Base-by-base conservation (phyloP, 1,139 yeast species). In the Saccharomyces hybrid region DNA sequence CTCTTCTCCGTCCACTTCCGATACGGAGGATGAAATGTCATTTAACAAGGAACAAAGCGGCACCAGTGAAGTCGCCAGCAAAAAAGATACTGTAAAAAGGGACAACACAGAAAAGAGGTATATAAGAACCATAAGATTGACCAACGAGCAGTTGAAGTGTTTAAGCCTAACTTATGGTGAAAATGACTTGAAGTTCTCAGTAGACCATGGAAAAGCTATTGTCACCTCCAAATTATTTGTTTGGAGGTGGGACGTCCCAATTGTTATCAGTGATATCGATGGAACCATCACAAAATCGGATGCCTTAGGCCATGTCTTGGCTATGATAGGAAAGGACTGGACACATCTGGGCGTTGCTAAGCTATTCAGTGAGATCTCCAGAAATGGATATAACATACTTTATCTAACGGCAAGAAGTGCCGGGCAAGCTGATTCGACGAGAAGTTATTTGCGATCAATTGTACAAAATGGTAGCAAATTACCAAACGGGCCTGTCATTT, bases 201-300 rank as follows among this genome's bases (percentile, higher is more conserved):
- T 91, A 47, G 85, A 86, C 60, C 84, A 85, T 61, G 95, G 97
- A 42, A 85, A 82, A 59, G 89, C 98, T 0, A 78, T 84, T 49
- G 81, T 93, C 14, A 75, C 76, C 9, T 84, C 97, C 0, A 81
- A 86, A 60, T 76, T 95, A 56, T 93, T 78, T 66, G 78, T 89
- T 51, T 93, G 99, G 99, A 83, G 84, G 60, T 78, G 86, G 61
- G 78, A 83, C 55, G 84, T 86, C 0, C 98, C 98, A 1, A 87
- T 93, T 52, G 99, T 95, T 3, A 93, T 93, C 46, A 89, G 97
- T 8, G 99, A 95, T 73, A 93, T 95, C 58, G 99, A 95, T 70
- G 99, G 99, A 14, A 95, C 99, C 1, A 95, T 95, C 61, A 95
- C 99, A 28, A 90, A 90, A 70, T 89, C 97, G 0, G 99, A 95